A percentile compares a stretch with the other conserved stretches of the same genome.
Evolutionary conservation across 1,284 basidiomycete genomes (phyloP).

Genomic region (Microbotryum silenes-acaulis): DNA sequence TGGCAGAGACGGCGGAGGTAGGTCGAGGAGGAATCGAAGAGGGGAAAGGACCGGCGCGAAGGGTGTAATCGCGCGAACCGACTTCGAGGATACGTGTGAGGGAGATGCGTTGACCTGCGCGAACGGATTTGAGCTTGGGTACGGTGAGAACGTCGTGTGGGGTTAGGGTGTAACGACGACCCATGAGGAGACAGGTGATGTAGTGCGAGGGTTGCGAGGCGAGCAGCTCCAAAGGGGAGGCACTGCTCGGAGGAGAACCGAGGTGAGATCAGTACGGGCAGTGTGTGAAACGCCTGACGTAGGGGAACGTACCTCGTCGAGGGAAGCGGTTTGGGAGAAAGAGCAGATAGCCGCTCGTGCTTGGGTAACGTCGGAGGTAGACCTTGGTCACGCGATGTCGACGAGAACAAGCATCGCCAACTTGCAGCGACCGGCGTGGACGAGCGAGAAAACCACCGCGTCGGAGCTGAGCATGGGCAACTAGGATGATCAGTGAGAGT

Average conservation of each 20-base stretch:
- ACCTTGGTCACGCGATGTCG: too few relatives aligned
- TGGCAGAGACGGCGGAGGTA: slow-evolving; percentile 6
- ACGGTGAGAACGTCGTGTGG: slow-evolving; percentile 86
- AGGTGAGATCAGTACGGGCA: background rate
- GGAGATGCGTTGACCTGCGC: slow-evolving; percentile 72
- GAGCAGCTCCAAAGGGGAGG: slow-evolving; percentile 42
- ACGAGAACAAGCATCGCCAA: too few relatives aligned
- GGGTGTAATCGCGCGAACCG: slow-evolving; percentile 89
- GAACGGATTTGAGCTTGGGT: slow-evolving; percentile 65
- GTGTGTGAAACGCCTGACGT: too few relatives aligned
- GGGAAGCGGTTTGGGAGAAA: too few relatives aligned
- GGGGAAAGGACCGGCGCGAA: slow-evolving; percentile 48
- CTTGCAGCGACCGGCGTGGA: too few relatives aligned
- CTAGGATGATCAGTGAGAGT: too few relatives aligned
- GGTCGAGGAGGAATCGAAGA: slow-evolving; percentile 9
- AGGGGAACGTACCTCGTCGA: too few relatives aligned
- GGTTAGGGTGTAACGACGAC: slow-evolving; percentile 78
- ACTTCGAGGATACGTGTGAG: slow-evolving; percentile 87
- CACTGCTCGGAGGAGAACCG: background rate
- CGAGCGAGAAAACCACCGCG: too few relatives aligned
- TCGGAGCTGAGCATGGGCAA: too few relatives aligned
- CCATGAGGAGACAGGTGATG: slow-evolving; percentile 78
- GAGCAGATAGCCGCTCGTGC: too few relatives aligned
- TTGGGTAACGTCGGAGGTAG: too few relatives aligned
- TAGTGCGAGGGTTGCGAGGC: slow-evolving; percentile 70